Conservation (phyloP, 2,329 filamentous ascomycete genomes). For the Intubia oerlemansii region DNA sequence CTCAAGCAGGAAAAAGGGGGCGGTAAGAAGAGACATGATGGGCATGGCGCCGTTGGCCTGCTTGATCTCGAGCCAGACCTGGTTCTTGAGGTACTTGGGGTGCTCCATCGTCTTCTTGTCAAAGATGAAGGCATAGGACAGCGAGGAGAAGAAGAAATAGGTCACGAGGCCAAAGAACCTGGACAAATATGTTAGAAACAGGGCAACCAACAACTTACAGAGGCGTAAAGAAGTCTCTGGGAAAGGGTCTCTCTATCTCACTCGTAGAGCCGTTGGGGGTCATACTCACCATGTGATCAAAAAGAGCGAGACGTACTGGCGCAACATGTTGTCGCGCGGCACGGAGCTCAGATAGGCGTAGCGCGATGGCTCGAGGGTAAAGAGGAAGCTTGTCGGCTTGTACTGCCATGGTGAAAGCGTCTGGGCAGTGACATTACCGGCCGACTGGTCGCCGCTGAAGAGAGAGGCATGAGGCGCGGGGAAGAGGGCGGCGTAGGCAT, state of each 20-base stretch:
- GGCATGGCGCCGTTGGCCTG: constrained; percentile 63
- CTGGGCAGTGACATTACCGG: constrained; percentile 36
- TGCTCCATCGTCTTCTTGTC: constrained; percentile 78
- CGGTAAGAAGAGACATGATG: constrained; percentile 62
- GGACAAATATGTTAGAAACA: constrained; percentile 1
- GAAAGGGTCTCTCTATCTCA: too few species aligned
- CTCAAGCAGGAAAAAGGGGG: constrained; percentile 63
- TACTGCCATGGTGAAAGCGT: constrained; percentile 44
- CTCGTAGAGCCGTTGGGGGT: too few species aligned
- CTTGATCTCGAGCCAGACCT: constrained; percentile 66
- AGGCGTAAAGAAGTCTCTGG: too few species aligned
- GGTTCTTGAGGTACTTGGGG: constrained; percentile 88
- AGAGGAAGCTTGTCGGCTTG: constrained; percentile 48
- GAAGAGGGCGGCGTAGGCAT: constrained; percentile 50
- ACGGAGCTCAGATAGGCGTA: constrained; percentile 63
- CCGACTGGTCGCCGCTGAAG: constrained; percentile 18
- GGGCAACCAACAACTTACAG: background rate
- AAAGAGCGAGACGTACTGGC: constrained; percentile 58
- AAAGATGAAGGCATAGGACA: constrained; percentile 79
- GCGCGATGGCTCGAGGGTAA: constrained; percentile 47
- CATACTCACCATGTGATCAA: constrained; percentile 69
- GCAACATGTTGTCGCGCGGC: constrained; percentile 54
- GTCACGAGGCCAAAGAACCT: constrained; percentile 72
- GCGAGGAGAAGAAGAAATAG: constrained; percentile 65
- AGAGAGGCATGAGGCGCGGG: too few species aligned